Evolutionary conservation across 2,329 filamentous ascomycete species (phyloP), one percentile per base, ranked within the genome.

Genomic region (Diplocarpon mali): DNA sequence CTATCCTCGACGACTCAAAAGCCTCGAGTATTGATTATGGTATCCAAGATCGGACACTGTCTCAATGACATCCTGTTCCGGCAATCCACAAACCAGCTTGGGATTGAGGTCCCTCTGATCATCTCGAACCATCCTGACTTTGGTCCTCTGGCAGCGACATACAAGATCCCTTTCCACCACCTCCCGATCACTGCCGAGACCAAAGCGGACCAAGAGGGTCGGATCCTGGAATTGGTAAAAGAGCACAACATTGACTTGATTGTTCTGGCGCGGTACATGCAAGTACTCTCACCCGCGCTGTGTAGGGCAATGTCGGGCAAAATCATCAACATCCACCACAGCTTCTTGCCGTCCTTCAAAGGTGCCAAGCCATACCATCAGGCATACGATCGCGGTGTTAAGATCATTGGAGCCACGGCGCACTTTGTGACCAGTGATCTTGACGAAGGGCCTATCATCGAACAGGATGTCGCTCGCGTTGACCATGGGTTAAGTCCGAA

Each of bases 321-420:
- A 62, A 92, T 92, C 67, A 90, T 92, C 80, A 92, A 92, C 68
- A 90, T 92, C 65, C 85, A 92, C 68, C 85, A 92, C 68, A 83
- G 76, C 55, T 92, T 92, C 75, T 64, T 92, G 71, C 85, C 85
- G 0, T 81, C 75, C 9, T 92, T 92, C 76, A 92, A 92, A 72
- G 85, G 85, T 49, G 85, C 85, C 27, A 87, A 86, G 67, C 85
- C 85, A 2, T 92, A 92, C 66, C 85, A 90, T 65, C 85, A 92
- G 70, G 85, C 85, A 7, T 89, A 84, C 61, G 85, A 90, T 52
- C 76, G 85, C 24, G 85, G 85, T 48, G 85, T 92, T 53, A 92
- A 92, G 74, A 90, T 92, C 56, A 88, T 89, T 46, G 85, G 85
- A 47, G 85, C 85, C 17, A 88, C 84, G 2, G 85, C 85, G 5